These are phyloP conservation scores for Phytophthora sp. DNA, from an alignment of 352 stramenopile species.

Conservation along the genomic window DNA sequence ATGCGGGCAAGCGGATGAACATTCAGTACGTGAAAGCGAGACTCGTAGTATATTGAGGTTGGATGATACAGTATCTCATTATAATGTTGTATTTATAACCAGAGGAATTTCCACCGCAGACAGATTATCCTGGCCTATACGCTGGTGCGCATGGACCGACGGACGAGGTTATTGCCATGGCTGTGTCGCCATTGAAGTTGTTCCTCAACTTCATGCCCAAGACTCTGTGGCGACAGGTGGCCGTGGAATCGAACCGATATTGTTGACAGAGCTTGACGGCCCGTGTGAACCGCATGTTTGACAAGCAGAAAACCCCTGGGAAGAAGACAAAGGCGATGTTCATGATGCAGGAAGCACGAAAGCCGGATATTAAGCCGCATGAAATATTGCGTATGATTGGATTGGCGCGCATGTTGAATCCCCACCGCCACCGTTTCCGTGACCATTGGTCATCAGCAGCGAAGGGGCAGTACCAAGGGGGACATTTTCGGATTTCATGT, in stretches of 20 bases:
- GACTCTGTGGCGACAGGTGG: not conserved
- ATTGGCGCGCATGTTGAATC: not conserved
- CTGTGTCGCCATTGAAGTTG: not conserved
- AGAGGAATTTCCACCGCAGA: too few relatives aligned
- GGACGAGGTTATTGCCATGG: too few relatives aligned
- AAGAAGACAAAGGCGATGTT: not conserved
- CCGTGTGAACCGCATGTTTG: not conserved
- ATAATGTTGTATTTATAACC: too few relatives aligned
- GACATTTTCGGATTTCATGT: not conserved
- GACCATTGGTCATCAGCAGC: not conserved
- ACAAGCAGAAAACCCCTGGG: not conserved
- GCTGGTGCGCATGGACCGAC: too few relatives aligned
- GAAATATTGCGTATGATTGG: not conserved
- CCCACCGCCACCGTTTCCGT: not conserved
- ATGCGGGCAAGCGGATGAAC: too few relatives aligned
- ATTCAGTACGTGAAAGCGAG: too few relatives aligned
- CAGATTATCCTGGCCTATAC: too few relatives aligned
- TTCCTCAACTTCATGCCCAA: not conserved
- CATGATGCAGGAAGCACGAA: not conserved
- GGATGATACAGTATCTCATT: too few relatives aligned
- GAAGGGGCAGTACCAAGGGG: not conserved
- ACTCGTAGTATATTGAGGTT: too few relatives aligned
- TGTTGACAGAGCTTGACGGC: not conserved
- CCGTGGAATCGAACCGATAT: not conserved
- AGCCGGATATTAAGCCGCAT: not conserved